phyloP scores from a whole-genome alignment of 176 grass and related monocot species.

The Oryza australiensis region DNA sequence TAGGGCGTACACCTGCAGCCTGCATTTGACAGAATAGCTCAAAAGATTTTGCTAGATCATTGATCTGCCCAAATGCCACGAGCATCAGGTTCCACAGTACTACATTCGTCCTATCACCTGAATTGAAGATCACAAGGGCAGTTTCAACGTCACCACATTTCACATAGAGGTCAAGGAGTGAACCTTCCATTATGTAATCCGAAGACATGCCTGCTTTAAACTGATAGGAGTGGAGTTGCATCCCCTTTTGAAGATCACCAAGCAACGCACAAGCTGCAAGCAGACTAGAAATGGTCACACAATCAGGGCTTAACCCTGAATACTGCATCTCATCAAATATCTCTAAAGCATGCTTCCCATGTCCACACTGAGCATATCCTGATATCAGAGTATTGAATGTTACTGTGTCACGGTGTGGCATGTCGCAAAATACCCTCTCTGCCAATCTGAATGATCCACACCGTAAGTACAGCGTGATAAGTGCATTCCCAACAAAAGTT shows the following conservation, averaged over 20 bases:
- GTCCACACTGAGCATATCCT: conserved; percentile 56
- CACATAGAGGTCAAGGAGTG: conserved; percentile 69
- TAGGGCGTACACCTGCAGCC: conserved; percentile 45
- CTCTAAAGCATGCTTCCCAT: conserved; percentile 39
- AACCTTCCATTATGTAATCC: conserved; percentile 72
- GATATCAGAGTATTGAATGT: conserved; percentile 67
- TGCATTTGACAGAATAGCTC: conserved; percentile 65
- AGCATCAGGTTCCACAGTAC: conserved; percentile 81
- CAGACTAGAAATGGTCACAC: conserved; percentile 56
- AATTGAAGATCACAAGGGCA: conserved; percentile 52
- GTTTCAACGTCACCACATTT: conserved; percentile 54
- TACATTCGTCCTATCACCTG: conserved; percentile 52
- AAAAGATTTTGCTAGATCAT: conserved; percentile 58
- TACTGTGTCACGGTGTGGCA: conserved; percentile 49
- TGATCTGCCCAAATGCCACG: conserved; percentile 60
- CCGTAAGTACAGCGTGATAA: conserved; percentile 49
- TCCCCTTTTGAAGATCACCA: conserved; percentile 55
- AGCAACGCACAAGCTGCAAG: conserved; percentile 51
- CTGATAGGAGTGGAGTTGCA: conserved; percentile 53
- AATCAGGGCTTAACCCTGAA: conserved; percentile 50
- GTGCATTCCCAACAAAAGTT: conserved; percentile 60
- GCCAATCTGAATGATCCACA: conserved; percentile 36
- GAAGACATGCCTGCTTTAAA: conserved; percentile 59
- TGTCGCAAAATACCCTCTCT: conserved; percentile 56
- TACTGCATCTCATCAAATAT: conserved; percentile 50